phyloP scores from a whole-genome alignment of 352 stramenopile genomes.

The Pythium angustatum region DNA sequence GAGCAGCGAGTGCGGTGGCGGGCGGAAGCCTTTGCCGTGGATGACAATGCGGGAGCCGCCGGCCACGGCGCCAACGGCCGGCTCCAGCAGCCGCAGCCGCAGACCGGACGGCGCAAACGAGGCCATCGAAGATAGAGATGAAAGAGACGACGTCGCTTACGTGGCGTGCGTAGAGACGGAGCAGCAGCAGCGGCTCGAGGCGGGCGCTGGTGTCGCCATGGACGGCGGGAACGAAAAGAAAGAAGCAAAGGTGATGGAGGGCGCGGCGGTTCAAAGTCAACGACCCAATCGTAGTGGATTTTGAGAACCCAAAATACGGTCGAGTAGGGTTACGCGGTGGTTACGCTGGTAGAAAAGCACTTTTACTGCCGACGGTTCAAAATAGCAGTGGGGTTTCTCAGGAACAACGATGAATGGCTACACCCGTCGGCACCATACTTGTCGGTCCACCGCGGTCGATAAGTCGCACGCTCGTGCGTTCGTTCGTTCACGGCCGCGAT shows the following conservation, averaged over 20 bases:
- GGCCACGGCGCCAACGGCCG: conserved; percentile 40
- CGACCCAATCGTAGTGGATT: neutral
- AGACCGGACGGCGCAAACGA: conserved; percentile 15
- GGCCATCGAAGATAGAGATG: neutral
- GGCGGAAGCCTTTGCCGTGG: conserved; percentile 61
- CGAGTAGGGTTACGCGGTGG: too few relatives aligned
- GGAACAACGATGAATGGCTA: conserved; percentile 18
- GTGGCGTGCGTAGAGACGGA: neutral
- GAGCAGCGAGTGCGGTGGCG: conserved; percentile 60
- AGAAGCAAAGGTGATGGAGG: too few relatives aligned
- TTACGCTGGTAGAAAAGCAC: conserved; percentile 6
- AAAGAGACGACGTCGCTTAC: neutral
- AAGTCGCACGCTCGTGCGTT: too few relatives aligned
- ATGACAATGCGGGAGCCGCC: conserved; percentile 57
- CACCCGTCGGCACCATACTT: neutral
- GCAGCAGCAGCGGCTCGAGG: neutral
- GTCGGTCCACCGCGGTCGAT: too few relatives aligned
- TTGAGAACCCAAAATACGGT: too few relatives aligned
- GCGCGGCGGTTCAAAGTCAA: conserved; percentile 5
- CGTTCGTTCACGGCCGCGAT: too few relatives aligned
- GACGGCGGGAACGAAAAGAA: too few relatives aligned
- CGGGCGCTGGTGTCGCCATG: too few relatives aligned
- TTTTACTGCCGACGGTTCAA: conserved; percentile 6
- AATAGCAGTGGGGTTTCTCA: conserved; percentile 12
- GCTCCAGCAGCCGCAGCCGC: conserved; percentile 59